phyloP scores from a whole-genome alignment of 495 filamentous ascomycete species.

The Margaritispora aquatica region DNA sequence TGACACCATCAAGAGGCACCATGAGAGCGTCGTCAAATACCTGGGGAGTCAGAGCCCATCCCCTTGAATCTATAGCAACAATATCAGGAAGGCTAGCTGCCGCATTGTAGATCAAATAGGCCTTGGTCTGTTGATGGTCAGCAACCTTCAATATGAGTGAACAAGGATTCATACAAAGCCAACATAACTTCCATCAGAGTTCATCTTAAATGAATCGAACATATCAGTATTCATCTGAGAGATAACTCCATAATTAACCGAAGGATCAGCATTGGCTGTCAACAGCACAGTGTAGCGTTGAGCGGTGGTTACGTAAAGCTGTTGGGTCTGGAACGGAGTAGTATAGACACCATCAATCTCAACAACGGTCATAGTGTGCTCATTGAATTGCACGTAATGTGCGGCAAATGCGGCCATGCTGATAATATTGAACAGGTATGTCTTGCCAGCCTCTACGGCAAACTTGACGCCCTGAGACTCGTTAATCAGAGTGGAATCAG shows the following conservation, averaged over 20 bases:
- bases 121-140: slow-evolving; percentile 55
- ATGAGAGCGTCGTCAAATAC: not conserved
- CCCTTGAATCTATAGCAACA: not conserved
- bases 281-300: slow-evolving; percentile 62
- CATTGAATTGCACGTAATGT: slow-evolving; percentile 59
- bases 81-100: not conserved
- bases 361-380: slow-evolving; percentile 53
- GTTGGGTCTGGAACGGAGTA: slow-evolving; percentile 26
- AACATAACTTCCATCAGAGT: not conserved
- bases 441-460: slow-evolving; percentile 59
- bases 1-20: not conserved
- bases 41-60: not conserved
- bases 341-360: slow-evolving; percentile 41
- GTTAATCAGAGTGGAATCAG: slow-evolving; percentile 29
- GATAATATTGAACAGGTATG: slow-evolving; percentile 69
- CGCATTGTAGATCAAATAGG: slow-evolving; percentile 5
- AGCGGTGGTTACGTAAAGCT: slow-evolving; percentile 46
- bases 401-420: slow-evolving; percentile 61
- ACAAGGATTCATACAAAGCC: not conserved
- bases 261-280: slow-evolving; percentile 22
- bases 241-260: slow-evolving; percentile 53
- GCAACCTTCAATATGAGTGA: no score
- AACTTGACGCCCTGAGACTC: slow-evolving; percentile 55
- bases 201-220: slow-evolving; percentile 1
- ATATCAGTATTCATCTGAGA: slow-evolving; percentile 25